Base-by-base conservation (phyloP, 2,329 filamentous ascomycete genomes). In the Alternaria alternata region DNA sequence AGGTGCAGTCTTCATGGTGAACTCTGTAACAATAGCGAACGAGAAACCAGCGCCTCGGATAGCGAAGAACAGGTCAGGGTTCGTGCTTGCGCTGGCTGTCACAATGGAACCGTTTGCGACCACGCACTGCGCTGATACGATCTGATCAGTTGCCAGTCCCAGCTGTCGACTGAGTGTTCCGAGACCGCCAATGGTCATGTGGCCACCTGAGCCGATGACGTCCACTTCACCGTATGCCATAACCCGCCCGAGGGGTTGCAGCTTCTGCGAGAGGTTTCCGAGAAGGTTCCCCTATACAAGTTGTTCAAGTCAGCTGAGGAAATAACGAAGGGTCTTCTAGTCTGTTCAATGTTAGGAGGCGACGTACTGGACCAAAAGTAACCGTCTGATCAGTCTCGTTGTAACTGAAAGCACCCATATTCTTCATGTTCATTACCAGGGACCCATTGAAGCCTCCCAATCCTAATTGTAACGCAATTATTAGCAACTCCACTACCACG, bases 101-200 rank as follows among this genome's bases (percentile, higher is more conserved):
- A 51, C 32, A 11, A 36, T 36, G 16, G 48, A 34, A 22, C 48
- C 48, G 16, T 51, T 51, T 14, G 32, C 32, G 0, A 51, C n/a
- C 20, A 51, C 32, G 36, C 48, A 51, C 32, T 51, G 48, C 22
- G 20, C 48, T 24, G 48, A 51, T 32, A 51, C 32, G 6, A 51
- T 51, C 32, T 51, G 48, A 51, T 51, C 48, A 1, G 48, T 14
- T 51, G 30, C 48, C 0, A 51, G 30, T 16, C 48, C 48, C 3
- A 51, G 34, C n/a, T 51, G 48, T 20, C 48, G 48, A 36, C 48
- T 39, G 32, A 51, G 48, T 30, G 48, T 36, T 26, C 48, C 48
- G 48, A 51, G 48, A 51, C 48, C 48, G 20, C 48, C 48, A 38
- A 51, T 51, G 20, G 48, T 51, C 48, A 51, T 26, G 22, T 51